Conservation (phyloP, 495 filamentous ascomycete species). For the Penicillium argentinense region DNA sequence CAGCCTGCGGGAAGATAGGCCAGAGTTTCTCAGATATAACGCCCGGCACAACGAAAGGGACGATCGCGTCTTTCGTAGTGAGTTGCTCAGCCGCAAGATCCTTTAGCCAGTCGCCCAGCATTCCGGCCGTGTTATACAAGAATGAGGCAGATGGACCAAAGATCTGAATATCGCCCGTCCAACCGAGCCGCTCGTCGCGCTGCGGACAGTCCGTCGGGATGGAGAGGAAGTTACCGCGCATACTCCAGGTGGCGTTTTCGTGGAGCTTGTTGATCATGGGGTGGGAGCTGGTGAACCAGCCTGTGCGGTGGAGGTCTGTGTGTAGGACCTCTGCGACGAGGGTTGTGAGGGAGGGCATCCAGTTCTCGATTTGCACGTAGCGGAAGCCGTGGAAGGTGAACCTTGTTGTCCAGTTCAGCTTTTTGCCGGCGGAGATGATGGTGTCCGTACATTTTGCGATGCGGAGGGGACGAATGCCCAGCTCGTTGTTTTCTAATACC, state of each 20-base stretch:
- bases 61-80: constrained; percentile 20
- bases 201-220: constrained; percentile 58
- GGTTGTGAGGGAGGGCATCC: constrained; percentile 30
- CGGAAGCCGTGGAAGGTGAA: constrained; percentile 61
- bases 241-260: constrained; percentile 51
- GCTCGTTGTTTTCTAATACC: constrained; percentile 53
- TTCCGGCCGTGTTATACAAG: constrained; percentile 49
- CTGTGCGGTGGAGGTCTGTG: constrained; percentile 50
- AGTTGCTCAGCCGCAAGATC: constrained; percentile 44
- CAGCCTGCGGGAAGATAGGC: constrained; percentile 29
- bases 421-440: constrained; percentile 28
- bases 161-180: constrained; percentile 56
- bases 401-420: constrained; percentile 25
- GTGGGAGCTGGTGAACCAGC: constrained; percentile 49
- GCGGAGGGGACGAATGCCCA: constrained; percentile 49
- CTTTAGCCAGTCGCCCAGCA: constrained; percentile 51
- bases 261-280: constrained; percentile 49
- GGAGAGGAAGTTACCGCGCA: constrained; percentile 56
- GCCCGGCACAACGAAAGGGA: constrained; percentile 43
- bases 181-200: constrained; percentile 57
- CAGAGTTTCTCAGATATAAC: constrained; percentile 28
- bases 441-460: constrained; percentile 45
- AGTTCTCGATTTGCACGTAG: constrained; percentile 51
- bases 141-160: constrained; percentile 53
- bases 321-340: constrained; percentile 49